phyloP scores from a whole-genome alignment of 805 yeast species.

The Candida insectorum region DNA sequence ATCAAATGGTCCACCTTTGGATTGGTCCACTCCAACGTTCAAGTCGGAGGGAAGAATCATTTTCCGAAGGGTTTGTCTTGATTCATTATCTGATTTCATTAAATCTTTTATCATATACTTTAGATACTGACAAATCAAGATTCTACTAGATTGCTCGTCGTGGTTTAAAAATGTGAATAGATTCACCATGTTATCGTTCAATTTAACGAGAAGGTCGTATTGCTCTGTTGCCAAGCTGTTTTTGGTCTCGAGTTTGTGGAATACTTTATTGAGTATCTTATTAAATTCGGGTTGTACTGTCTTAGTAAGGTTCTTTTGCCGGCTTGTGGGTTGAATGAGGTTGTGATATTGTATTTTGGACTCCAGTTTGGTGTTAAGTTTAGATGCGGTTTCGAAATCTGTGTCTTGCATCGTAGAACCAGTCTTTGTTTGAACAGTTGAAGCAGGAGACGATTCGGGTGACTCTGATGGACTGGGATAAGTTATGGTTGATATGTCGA shows the following conservation, averaged over 20 bases:
- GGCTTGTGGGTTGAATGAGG: constrained; percentile 9
- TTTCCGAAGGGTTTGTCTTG: constrained; percentile 22
- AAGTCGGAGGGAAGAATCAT: constrained; percentile 33
- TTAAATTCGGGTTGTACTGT: constrained; percentile 25
- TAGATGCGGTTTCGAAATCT: background rate
- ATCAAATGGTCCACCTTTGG: constrained; percentile 20
- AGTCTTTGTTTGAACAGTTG: constrained; percentile 1
- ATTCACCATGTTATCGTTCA: constrained; percentile 32
- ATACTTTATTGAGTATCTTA: constrained; percentile 39
- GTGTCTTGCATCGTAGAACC: no score
- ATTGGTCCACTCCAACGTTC: background rate
- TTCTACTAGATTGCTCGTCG: constrained; percentile 15
- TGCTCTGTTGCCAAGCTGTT: constrained; percentile 29
- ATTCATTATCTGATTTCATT: constrained; percentile 15
- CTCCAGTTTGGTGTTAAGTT: background rate
- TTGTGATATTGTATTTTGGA: constrained; percentile 8
- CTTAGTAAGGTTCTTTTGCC: constrained; percentile 15
- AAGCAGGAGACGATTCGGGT: constrained; percentile 17
- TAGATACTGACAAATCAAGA: constrained; percentile 36
- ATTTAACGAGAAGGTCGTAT: constrained; percentile 33
- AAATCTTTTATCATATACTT: constrained; percentile 39
- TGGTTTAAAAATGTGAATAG: constrained; percentile 20
- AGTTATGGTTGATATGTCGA: constrained; percentile 34
- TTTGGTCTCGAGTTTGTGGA: constrained; percentile 33
- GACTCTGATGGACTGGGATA: constrained; percentile 17